Evolutionary conservation across 2,329 filamentous ascomycete genomes (phyloP).

Genomic region (Clathrospora elynae): DNA sequence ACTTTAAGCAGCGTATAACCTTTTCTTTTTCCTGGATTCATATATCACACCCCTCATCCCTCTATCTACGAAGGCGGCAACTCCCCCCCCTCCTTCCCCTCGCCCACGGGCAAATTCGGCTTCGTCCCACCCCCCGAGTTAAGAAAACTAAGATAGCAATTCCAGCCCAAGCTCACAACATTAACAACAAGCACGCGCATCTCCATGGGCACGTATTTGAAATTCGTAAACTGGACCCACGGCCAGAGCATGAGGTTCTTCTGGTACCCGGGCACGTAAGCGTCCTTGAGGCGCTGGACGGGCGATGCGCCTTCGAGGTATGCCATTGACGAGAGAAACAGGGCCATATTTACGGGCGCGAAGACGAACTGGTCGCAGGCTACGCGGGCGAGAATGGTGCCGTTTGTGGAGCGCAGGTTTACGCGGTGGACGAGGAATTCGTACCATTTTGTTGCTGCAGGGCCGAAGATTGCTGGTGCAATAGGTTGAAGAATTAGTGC

Average conservation of each 20-base stretch:
- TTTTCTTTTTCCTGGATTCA: neutral
- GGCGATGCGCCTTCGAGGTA: conserved; percentile 71
- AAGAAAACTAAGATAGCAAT: conserved; percentile 50
- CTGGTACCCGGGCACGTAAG: conserved; percentile 72
- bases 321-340: conserved; percentile 85
- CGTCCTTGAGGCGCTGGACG: conserved; percentile 71
- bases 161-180: conserved; percentile 68
- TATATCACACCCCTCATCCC: neutral
- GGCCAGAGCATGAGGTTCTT: conserved; percentile 93
- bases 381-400: conserved; percentile 78
- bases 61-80: conserved; percentile 31
- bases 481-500: conserved; percentile 9
- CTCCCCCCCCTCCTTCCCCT: conserved; percentile 32
- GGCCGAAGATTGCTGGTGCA: conserved; percentile 75
- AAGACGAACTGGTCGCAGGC: conserved; percentile 79
- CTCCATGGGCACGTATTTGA: conserved; percentile 82
- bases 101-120: conserved; percentile 15
- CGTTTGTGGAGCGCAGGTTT: conserved; percentile 64
- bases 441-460: conserved; percentile 87
- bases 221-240: conserved; percentile 81
- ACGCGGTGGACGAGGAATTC: conserved; percentile 74
- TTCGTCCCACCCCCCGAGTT: conserved; percentile 40
- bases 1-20: too few species aligned
- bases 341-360: conserved; percentile 77
- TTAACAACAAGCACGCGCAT: conserved; percentile 88